phyloP scores from a whole-genome alignment of 257 asterid genomes.

The Lithospermum erythrorhizon region DNA sequence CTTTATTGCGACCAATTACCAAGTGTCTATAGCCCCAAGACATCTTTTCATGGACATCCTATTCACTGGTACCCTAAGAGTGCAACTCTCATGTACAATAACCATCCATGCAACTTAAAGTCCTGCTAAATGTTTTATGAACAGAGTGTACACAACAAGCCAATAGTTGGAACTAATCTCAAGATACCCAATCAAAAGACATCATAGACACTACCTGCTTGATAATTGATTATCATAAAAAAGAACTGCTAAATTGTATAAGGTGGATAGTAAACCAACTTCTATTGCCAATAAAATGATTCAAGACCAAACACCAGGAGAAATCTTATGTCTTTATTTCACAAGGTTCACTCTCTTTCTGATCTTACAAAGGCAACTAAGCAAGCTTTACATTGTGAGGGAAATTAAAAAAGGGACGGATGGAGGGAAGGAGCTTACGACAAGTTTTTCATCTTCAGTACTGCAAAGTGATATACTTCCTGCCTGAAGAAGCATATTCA shows the following conservation, averaged over 20 bases:
- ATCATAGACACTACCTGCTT: too few relatives aligned
- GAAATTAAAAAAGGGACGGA: background rate
- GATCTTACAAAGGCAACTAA: background rate
- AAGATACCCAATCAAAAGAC: background rate
- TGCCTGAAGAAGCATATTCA: constrained; percentile 22
- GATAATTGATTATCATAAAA: too few relatives aligned
- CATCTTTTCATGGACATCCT: background rate
- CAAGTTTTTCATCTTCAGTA: constrained; percentile 26
- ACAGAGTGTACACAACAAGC: background rate
- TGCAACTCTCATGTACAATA: too few relatives aligned
- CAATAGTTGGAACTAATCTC: background rate
- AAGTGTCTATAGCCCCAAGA: background rate
- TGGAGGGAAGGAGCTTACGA: constrained; percentile 19
- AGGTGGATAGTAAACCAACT: background rate
- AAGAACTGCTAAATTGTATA: background rate
- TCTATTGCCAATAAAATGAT: background rate
- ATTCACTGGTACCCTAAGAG: background rate
- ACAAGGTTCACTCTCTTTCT: background rate
- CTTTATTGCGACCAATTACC: background rate
- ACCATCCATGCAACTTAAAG: too few relatives aligned
- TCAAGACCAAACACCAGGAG: background rate
- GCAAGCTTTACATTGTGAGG: background rate
- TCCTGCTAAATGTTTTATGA: background rate
- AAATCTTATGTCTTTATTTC: background rate
- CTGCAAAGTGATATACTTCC: constrained; percentile 24